These are phyloP conservation scores for Fusarium solani-melongenae DNA, from an alignment of 2,329 filamentous ascomycete species.

Conservation along the genomic window DNA sequence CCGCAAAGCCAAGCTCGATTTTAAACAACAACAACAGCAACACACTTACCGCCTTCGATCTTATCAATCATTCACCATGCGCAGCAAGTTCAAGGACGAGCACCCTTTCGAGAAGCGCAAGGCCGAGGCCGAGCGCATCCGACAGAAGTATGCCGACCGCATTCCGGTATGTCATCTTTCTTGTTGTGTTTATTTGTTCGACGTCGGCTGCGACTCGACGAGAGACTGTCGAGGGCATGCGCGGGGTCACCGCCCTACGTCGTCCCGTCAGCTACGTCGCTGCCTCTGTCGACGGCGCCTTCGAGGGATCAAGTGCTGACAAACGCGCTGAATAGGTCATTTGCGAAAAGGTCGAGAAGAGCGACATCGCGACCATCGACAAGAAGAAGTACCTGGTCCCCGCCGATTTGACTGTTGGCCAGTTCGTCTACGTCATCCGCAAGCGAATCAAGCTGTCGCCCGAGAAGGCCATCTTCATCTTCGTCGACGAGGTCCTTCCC, in stretches of 20 bases:
- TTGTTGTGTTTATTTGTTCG: constrained; percentile 1
- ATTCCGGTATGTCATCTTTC: constrained; percentile 81
- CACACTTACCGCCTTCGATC: constrained; percentile 30
- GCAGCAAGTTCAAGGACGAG: constrained; percentile 99
- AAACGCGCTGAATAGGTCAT: constrained; percentile 75
- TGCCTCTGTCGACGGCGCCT: neutral
- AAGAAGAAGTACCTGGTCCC: constrained; percentile 99
- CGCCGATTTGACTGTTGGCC: constrained; percentile 95
- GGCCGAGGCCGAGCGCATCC: constrained; percentile 99
- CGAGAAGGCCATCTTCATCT: constrained; percentile 99
- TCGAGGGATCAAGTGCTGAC: constrained; percentile 2
- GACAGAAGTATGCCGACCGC: constrained; percentile 98
- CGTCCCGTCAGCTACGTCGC: neutral
- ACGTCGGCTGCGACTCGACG: neutral
- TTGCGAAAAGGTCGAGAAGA: constrained; percentile 99
- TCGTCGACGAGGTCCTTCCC: constrained; percentile 97
- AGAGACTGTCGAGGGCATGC: constrained; percentile 10
- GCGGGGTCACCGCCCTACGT: constrained; percentile 33
- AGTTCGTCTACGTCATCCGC: constrained; percentile 99
- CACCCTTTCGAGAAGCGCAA: constrained; percentile 99
- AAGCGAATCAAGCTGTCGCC: constrained; percentile 99
- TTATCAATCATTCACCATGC: constrained; percentile 71
- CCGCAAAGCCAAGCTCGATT: constrained; percentile 14
- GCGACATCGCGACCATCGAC: constrained; percentile 98
- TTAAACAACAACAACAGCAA: neutral